phyloP scores from a whole-genome alignment of 1,139 yeast species.

The Saccharomyces uvarum region DNA sequence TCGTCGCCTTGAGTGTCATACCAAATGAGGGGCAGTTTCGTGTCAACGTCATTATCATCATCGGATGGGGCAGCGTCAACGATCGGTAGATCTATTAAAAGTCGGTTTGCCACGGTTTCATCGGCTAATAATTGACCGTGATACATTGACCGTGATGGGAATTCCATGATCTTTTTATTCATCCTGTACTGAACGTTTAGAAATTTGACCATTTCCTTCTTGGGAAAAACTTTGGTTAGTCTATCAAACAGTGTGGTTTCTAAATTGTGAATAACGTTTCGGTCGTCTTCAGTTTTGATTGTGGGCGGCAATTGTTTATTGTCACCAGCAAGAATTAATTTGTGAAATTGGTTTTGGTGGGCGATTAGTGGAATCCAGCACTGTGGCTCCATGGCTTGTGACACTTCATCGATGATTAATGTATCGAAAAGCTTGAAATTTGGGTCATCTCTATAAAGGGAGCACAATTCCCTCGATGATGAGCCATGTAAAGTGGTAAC shows the following conservation, averaged over 20 bases:
- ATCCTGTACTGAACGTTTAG: slow-evolving; percentile 79
- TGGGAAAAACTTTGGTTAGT: slow-evolving; percentile 46
- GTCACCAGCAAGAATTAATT: slow-evolving; percentile 76
- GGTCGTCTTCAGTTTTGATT: slow-evolving; percentile 41
- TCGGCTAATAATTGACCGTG: slow-evolving; percentile 57
- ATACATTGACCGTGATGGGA: slow-evolving; percentile 66
- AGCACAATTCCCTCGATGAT: slow-evolving; percentile 58
- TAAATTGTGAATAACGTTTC: slow-evolving; percentile 35
- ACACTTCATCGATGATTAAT: slow-evolving; percentile 87
- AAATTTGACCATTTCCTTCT: slow-evolving; percentile 42
- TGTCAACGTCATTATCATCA: slow-evolving; percentile 33
- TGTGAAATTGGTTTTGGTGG: slow-evolving; percentile 45
- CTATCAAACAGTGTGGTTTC: slow-evolving; percentile 75
- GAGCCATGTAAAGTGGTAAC: slow-evolving; percentile 85
- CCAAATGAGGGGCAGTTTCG: slow-evolving; percentile 55
- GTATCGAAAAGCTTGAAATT: slow-evolving; percentile 53
- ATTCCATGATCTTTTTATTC: slow-evolving; percentile 71
- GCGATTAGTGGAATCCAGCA: slow-evolving; percentile 91
- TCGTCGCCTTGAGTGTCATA: slow-evolving; percentile 92
- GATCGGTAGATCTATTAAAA: slow-evolving; percentile 48
- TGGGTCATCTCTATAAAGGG: slow-evolving; percentile 34
- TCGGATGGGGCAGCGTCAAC: slow-evolving; percentile 31
- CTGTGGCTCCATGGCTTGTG: slow-evolving; percentile 90
- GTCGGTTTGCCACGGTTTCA: slow-evolving; percentile 45
- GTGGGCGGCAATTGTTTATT: slow-evolving; percentile 84